A percentile compares a stretch with the other conserved stretches of the same genome.
These are phyloP conservation scores for Agrostemma githago DNA, from an alignment of 148 eudicot species.

Conservation along the genomic window DNA sequence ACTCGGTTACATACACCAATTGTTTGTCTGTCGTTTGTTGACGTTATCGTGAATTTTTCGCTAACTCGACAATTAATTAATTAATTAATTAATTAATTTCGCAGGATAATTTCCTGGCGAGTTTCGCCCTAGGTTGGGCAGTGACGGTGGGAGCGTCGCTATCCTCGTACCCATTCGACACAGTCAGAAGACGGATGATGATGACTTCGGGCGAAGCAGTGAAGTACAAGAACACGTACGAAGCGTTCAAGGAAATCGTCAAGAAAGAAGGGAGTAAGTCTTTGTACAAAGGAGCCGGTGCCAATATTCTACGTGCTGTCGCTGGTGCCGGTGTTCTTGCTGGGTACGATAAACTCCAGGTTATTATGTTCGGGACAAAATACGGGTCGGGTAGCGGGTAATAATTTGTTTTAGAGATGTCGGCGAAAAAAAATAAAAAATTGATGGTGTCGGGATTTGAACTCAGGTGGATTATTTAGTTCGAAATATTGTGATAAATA, in stretches of 20 bases:
- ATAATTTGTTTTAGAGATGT: background rate
- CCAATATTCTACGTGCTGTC: conserved; percentile 20
- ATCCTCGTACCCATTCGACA: conserved; percentile 23
- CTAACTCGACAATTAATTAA: too few relatives aligned
- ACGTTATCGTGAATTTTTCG: too few relatives aligned
- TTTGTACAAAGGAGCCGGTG: conserved; percentile 22
- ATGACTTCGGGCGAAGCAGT: conserved; percentile 27
- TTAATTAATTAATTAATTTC: background rate
- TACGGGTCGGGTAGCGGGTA: conserved; percentile 24
- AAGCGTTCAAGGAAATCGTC: conserved; percentile 15
- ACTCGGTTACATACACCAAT: too few relatives aligned
- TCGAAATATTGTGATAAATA: too few relatives aligned
- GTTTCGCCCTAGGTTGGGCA: conserved; percentile 20
- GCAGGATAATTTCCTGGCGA: conserved; percentile 25
- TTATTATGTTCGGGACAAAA: conserved; percentile 18
- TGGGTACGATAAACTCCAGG: conserved; percentile 25
- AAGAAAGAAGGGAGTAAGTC: conserved; percentile 21
- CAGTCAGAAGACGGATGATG: conserved; percentile 27
- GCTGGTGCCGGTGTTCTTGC: conserved; percentile 26
- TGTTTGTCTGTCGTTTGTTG: too few relatives aligned
- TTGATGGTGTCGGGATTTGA: background rate
- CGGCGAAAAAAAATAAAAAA: background rate
- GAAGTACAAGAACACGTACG: conserved; percentile 18
- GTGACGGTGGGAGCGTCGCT: conserved; percentile 19
- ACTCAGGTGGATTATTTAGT: background rate